phyloP scores from a whole-genome alignment of 2,329 filamentous ascomycete species.

The Talaromyces verruculosus region DNA sequence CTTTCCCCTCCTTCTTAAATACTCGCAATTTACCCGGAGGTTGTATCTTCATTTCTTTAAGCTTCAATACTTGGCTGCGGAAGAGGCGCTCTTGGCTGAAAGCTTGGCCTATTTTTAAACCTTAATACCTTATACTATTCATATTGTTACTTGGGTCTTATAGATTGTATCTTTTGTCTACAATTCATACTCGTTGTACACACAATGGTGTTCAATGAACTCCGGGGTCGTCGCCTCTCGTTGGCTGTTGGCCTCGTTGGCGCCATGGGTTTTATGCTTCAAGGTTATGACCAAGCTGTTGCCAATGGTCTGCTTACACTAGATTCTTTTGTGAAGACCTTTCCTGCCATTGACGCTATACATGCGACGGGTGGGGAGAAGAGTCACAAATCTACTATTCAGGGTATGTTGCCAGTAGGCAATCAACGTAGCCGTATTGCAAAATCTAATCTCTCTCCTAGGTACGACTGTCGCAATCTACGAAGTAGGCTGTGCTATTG shows the following conservation, averaged over 20 bases:
- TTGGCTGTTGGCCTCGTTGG: slow-evolving; percentile 23
- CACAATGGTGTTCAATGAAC: not conserved
- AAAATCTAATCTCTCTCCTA: slow-evolving; percentile 28
- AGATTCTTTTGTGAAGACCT: slow-evolving; percentile 56
- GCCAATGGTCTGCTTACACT: slow-evolving; percentile 65
- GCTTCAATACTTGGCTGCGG: not conserved
- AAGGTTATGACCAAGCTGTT: slow-evolving; percentile 28
- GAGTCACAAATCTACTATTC: slow-evolving; percentile 32
- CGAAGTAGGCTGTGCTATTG: slow-evolving; percentile 35
- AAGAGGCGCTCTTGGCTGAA: slow-evolving; percentile 16
- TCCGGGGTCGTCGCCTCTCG: slow-evolving; percentile 12
- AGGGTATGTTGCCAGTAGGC: slow-evolving; percentile 29
- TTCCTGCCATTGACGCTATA: slow-evolving; percentile 56
- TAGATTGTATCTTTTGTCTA: not conserved
- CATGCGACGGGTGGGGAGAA: slow-evolving; percentile 28
- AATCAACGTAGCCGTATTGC: not conserved
- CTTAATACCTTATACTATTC: not conserved
- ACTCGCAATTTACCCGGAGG: not conserved
- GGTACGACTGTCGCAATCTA: slow-evolving; percentile 30
- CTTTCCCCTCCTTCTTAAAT: not conserved
- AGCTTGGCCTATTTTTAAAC: slow-evolving; percentile 7
- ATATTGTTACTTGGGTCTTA: not conserved
- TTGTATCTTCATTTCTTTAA: not conserved
- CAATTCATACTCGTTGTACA: not conserved
- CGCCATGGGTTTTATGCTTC: slow-evolving; percentile 25